Evolutionary conservation across 768 basidiomycete species (phyloP).

Genomic region (Fibroporia radiculosa): DNA sequence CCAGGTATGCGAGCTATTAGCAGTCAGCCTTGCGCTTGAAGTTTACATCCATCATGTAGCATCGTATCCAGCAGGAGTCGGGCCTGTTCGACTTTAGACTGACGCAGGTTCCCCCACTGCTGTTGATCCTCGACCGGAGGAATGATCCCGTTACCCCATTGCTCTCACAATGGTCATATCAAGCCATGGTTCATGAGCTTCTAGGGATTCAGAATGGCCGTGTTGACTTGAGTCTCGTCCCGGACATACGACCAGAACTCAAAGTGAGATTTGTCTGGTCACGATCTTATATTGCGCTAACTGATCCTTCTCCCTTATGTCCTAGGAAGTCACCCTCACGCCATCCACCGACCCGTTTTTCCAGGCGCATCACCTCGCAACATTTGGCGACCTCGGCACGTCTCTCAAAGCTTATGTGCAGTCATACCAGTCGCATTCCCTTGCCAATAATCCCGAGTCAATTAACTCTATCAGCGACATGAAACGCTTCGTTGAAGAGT

Average conservation of each 20-base stretch:
- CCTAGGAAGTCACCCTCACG: constrained; percentile 88
- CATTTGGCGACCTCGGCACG: constrained; percentile 94
- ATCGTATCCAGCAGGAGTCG: constrained; percentile 72
- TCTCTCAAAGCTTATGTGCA: constrained; percentile 89
- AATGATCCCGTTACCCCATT: constrained; percentile 97
- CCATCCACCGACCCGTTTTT: constrained; percentile 92
- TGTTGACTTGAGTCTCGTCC: constrained; percentile 76
- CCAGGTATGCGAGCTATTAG: constrained; percentile 42
- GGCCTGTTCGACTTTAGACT: constrained; percentile 87
- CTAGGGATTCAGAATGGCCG: constrained; percentile 91
- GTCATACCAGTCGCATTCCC: constrained; percentile 81
- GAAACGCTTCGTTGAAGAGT: constrained; percentile 97
- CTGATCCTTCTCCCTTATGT: constrained; percentile 7
- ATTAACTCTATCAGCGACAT: constrained; percentile 96
- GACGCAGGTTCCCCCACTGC: constrained; percentile 79
- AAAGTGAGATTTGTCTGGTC: constrained; percentile 42
- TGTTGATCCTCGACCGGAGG: constrained; percentile 89
- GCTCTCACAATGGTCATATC: constrained; percentile 98
- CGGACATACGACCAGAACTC: constrained; percentile 81
- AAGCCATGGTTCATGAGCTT: constrained; percentile 98
- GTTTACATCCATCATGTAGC: constrained; percentile 35
- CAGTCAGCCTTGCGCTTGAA: not conserved
- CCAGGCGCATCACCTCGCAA: constrained; percentile 80
- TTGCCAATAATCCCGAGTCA: constrained; percentile 63
- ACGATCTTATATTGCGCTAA: not conserved